phyloP scores from a whole-genome alignment of 2,329 filamentous ascomycete species.

The Lachnellula suecica region DNA sequence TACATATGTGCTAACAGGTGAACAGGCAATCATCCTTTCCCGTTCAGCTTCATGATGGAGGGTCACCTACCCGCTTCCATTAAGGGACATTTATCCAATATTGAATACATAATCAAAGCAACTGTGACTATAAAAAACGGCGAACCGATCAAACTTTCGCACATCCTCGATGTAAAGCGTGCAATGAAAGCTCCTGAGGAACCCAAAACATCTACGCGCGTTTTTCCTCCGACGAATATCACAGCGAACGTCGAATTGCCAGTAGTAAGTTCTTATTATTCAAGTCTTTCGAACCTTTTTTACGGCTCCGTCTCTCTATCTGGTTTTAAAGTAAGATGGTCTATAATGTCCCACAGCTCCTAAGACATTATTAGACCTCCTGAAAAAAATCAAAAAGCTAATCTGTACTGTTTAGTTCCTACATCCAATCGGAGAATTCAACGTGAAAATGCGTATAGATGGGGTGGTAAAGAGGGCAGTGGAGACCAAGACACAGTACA shows the following conservation, averaged over 20 bases:
- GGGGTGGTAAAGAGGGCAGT: slow-evolving; percentile 75
- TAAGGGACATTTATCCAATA: slow-evolving; percentile 68
- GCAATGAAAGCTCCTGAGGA: slow-evolving; percentile 71
- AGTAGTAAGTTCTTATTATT: no score
- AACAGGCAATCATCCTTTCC: slow-evolving; percentile 70
- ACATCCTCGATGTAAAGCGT: slow-evolving; percentile 73
- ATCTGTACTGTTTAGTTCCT: no score
- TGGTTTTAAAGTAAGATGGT: no score
- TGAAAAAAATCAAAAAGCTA: no score
- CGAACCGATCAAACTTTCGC: slow-evolving; percentile 62
- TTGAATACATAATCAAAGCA: slow-evolving; percentile 78
- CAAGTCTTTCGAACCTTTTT: no score
- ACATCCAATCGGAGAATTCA: slow-evolving; percentile 82
- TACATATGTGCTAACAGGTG: slow-evolving; percentile 19
- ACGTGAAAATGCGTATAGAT: slow-evolving; percentile 75
- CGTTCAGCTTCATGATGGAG: slow-evolving; percentile 83
- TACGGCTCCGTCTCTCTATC: no score
- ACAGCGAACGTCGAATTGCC: slow-evolving; percentile 81
- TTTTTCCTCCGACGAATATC: slow-evolving; percentile 95
- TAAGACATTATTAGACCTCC: no score
- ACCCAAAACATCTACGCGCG: slow-evolving; percentile 86
- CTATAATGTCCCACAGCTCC: no score
- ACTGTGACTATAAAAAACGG: slow-evolving; percentile 61
- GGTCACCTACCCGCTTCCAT: slow-evolving; percentile 85
- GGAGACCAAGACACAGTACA: slow-evolving; percentile 68